phyloP scores from a whole-genome alignment of 179 eudicot genomes.

The Spinacia oleracea region DNA sequence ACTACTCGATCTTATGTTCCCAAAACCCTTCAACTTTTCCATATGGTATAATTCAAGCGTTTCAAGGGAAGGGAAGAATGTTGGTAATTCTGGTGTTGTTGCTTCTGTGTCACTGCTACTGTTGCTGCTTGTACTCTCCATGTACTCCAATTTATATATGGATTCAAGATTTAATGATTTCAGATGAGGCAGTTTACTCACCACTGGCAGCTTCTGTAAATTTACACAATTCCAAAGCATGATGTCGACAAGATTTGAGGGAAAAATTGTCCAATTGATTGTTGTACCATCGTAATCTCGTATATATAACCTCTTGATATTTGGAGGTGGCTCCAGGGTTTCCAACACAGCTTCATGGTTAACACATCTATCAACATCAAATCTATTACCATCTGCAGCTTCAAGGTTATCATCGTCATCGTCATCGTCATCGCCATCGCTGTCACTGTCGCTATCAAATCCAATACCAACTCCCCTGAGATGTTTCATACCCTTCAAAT shows the following conservation, averaged over 20 bases:
- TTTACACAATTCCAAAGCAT: accelerated
- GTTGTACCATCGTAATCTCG: background rate
- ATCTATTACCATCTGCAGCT: no score
- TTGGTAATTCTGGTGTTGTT: no score
- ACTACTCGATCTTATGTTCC: background rate
- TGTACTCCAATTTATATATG: background rate
- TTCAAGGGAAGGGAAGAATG: constrained; percentile 10
- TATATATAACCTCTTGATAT: background rate
- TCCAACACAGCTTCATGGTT: background rate
- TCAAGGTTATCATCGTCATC: no score
- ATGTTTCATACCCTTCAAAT: constrained; percentile 1
- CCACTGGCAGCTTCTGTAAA: background rate
- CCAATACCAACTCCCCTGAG: accelerated
- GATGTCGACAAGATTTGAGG: background rate
- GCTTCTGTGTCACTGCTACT: background rate
- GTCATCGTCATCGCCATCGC: no score
- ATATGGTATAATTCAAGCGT: accelerated
- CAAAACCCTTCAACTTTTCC: constrained; percentile 1
- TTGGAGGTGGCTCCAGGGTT: background rate
- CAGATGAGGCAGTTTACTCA: background rate
- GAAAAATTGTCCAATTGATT: background rate
- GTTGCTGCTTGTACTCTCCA: background rate
- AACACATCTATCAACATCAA: no score
- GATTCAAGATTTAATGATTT: background rate
- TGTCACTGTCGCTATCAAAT: no score